These are phyloP conservation scores for Oryza nivara DNA, from an alignment of 176 grass and related monocot species.

Conservation along the genomic window DNA sequence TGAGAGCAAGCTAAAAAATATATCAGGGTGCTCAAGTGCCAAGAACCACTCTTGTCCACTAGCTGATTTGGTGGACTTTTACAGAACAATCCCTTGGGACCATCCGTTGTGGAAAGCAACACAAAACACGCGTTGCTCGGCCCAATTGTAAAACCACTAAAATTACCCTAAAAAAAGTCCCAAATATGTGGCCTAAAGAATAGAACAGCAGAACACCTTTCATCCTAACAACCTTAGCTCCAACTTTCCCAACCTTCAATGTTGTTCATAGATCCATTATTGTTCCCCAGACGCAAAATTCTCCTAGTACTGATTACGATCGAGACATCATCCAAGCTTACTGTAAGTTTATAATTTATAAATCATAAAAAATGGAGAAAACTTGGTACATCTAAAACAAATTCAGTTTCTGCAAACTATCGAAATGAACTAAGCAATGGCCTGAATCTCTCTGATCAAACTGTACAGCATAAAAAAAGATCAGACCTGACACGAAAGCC, in stretches of 20 bases:
- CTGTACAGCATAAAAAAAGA: neutral
- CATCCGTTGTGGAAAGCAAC: constrained; percentile 34
- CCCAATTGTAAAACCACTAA: constrained; percentile 25
- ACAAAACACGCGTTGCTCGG: neutral
- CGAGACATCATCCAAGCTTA: neutral
- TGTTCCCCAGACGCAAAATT: neutral
- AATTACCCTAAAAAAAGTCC: neutral
- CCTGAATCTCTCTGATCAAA: neutral
- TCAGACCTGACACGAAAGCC: constrained; percentile 13
- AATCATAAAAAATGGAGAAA: neutral
- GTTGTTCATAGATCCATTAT: neutral
- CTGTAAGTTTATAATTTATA: neutral
- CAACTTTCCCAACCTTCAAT: constrained; percentile 19
- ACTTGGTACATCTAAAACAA: neutral
- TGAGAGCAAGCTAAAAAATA: neutral
- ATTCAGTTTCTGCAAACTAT: neutral
- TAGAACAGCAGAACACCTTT: constrained; percentile 9
- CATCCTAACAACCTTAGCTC: constrained; percentile 23
- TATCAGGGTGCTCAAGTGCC: constrained; percentile 11
- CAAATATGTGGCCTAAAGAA: constrained; percentile 34
- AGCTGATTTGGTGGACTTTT: constrained; percentile 39
- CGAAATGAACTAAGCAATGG: constrained; percentile 27
- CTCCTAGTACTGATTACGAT: neutral
- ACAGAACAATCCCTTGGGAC: constrained; percentile 44
- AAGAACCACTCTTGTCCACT: constrained; percentile 37